Evolutionary conservation across 208 protist genomes (phyloP).

Genomic region (Balamuthia mandrillaris): DNA sequence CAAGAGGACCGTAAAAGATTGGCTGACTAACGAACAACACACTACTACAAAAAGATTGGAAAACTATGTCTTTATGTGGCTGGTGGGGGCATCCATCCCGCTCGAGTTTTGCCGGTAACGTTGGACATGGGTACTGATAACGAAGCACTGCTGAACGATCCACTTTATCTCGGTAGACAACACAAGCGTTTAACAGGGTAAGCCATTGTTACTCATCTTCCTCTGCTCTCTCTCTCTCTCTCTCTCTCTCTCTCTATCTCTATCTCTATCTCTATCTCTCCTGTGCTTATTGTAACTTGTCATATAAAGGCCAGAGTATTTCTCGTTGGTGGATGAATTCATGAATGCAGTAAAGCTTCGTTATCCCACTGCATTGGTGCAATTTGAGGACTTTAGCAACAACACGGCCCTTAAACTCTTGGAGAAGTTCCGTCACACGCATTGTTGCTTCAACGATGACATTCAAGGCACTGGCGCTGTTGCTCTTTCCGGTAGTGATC

Average conservation of each 20-base stretch:
- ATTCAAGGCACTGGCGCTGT: slow-evolving; percentile 95
- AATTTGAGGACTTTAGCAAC: slow-evolving; percentile 95
- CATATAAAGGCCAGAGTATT: too few relatives aligned
- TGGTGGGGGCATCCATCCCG: slow-evolving; percentile 79
- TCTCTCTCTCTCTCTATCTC: background rate
- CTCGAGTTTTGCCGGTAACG: slow-evolving; percentile 76
- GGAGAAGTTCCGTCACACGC: slow-evolving; percentile 83
- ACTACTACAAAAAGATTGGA: too few relatives aligned
- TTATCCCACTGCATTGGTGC: slow-evolving; percentile 71
- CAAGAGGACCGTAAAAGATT: background rate
- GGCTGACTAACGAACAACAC: slow-evolving; percentile 70
- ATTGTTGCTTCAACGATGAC: slow-evolving; percentile 94
- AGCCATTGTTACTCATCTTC: background rate
- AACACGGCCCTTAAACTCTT: slow-evolving; percentile 88
- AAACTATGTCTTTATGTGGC: slow-evolving; percentile 88
- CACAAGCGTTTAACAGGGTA: slow-evolving; percentile 70
- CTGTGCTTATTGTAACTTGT: background rate
- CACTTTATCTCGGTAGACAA: slow-evolving; percentile 79
- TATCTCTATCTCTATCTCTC: background rate
- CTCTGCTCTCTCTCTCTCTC: background rate
- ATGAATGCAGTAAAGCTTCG: slow-evolving; percentile 74
- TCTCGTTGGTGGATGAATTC: slow-evolving; percentile 84
- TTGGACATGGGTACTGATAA: slow-evolving; percentile 87
- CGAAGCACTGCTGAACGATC: slow-evolving; percentile 72
- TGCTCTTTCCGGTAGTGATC: too few relatives aligned